Evolutionary conservation across 495 filamentous ascomycete species (phyloP).

Genomic region (Penicillium antarcticum): DNA sequence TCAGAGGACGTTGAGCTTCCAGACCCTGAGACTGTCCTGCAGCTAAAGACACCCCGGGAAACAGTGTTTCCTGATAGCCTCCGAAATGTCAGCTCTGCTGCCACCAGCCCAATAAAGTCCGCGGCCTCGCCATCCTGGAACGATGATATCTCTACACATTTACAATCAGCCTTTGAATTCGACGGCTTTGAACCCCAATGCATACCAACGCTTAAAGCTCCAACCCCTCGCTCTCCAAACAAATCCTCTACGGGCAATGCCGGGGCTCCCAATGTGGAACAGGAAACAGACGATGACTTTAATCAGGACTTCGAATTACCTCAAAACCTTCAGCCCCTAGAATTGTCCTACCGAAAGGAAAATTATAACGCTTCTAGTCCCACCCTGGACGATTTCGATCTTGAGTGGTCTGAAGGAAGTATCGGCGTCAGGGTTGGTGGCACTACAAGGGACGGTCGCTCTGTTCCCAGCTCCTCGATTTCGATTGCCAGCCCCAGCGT

Average conservation of each 20-base stretch:
- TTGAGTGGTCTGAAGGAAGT: slow-evolving; percentile 89
- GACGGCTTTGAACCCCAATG: slow-evolving; percentile 62
- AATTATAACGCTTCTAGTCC: slow-evolving; percentile 55
- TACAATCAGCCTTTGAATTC: slow-evolving; percentile 37
- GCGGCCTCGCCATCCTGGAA: slow-evolving; percentile 30
- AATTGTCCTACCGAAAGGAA: slow-evolving; percentile 57
- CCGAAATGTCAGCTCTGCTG: slow-evolving; percentile 56
- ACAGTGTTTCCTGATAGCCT: slow-evolving; percentile 65
- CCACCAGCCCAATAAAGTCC: slow-evolving; percentile 38
- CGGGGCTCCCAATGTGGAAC: slow-evolving; percentile 27
- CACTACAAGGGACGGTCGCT: slow-evolving; percentile 71
- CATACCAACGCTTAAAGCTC: slow-evolving; percentile 65
- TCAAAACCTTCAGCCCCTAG: slow-evolving; percentile 50
- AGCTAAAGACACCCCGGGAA: slow-evolving; percentile 59
- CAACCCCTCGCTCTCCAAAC: slow-evolving; percentile 53
- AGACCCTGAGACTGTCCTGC: slow-evolving; percentile 52
- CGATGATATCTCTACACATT: slow-evolving; percentile 22
- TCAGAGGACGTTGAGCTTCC: slow-evolving; percentile 86
- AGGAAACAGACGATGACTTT: slow-evolving; percentile 63
- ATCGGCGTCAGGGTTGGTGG: slow-evolving; percentile 85
- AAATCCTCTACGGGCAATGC: slow-evolving; percentile 34
- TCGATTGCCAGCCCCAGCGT: slow-evolving; percentile 89
- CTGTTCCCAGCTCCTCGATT: slow-evolving; percentile 77
- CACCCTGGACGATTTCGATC: slow-evolving; percentile 70
- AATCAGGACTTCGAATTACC: slow-evolving; percentile 78